Evolutionary conservation across 2,329 filamentous ascomycete genomes (phyloP).

Genomic region (Botrytis porri): DNA sequence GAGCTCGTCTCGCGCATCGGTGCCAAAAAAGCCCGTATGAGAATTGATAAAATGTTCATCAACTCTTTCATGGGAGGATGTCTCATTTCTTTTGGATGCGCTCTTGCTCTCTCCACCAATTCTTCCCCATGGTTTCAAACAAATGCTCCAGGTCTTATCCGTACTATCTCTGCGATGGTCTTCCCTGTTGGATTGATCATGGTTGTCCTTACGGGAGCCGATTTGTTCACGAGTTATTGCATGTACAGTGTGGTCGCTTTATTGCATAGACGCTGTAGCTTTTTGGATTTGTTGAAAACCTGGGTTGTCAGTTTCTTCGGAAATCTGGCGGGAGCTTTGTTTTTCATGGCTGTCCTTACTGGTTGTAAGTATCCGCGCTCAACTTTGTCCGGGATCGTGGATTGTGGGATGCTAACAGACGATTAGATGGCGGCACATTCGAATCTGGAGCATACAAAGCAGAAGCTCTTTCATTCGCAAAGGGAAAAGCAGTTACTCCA

Average conservation of each 20-base stretch:
- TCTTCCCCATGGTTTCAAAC: constrained; percentile 48
- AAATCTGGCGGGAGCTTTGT: constrained; percentile 49
- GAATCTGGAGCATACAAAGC: constrained; percentile 44
- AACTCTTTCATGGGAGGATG: constrained; percentile 51
- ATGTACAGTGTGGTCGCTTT: constrained; percentile 45
- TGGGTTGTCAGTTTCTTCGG: constrained; percentile 49
- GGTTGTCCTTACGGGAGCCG: constrained; percentile 48
- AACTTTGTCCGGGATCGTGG: background rate
- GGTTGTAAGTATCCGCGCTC: constrained; percentile 42
- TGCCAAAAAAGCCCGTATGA: constrained; percentile 50
- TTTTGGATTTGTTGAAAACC: constrained; percentile 36
- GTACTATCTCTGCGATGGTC: constrained; percentile 45
- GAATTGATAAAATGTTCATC: constrained; percentile 51
- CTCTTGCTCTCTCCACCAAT: constrained; percentile 46
- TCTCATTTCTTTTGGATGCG: constrained; percentile 51
- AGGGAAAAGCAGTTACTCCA: constrained; percentile 48
- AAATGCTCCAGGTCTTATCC: constrained; percentile 48
- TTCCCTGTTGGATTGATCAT: constrained; percentile 51
- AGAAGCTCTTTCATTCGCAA: constrained; percentile 46
- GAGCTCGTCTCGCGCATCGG: constrained; percentile 51
- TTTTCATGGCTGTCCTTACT: constrained; percentile 48
- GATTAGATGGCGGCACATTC: constrained; percentile 46
- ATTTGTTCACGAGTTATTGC: constrained; percentile 45
- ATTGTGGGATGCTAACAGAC: background rate
- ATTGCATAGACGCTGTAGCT: constrained; percentile 43